These are phyloP conservation scores for Calycina herbarum DNA, from an alignment of 2,329 filamentous ascomycete genomes.

Conservation along the genomic window DNA sequence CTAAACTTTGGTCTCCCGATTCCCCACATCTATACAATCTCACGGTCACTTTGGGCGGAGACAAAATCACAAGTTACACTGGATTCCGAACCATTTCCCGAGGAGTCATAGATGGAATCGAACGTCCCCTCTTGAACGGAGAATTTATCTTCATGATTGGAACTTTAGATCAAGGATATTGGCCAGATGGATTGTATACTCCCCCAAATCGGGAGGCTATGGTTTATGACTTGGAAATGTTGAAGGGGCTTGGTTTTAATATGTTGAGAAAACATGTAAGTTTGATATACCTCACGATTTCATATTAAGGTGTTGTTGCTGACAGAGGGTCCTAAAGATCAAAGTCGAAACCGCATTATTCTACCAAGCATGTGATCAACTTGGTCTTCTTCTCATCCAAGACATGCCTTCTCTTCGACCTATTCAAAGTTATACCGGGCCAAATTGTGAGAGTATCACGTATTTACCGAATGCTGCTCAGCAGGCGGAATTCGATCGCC, in stretches of 20 bases:
- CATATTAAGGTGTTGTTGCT: not conserved
- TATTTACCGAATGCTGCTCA: constrained; percentile 44
- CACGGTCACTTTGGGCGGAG: constrained; percentile 52
- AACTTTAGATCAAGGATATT: constrained; percentile 69
- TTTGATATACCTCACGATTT: constrained; percentile 40
- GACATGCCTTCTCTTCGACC: constrained; percentile 66
- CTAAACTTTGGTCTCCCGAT: constrained; percentile 64
- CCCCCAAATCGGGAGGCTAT: constrained; percentile 67
- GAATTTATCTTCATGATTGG: constrained; percentile 68
- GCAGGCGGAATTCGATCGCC: constrained; percentile 62
- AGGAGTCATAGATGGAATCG: constrained; percentile 53
- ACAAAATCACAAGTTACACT: constrained; percentile 63
- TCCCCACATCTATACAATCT: constrained; percentile 65
- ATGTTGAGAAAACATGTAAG: constrained; percentile 64
- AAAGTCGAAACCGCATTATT: constrained; percentile 20
- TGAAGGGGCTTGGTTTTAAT: constrained; percentile 69
- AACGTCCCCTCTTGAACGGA: constrained; percentile 56
- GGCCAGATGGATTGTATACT: constrained; percentile 68
- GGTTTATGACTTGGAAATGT: constrained; percentile 61
- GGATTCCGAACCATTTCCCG: constrained; percentile 64
- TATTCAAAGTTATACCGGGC: constrained; percentile 21
- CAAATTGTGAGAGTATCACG: constrained; percentile 21
- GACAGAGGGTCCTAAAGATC: not conserved
- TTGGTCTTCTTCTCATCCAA: constrained; percentile 57
- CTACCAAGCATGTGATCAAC: constrained; percentile 24